Conservation (phyloP, 345 rosid genomes). For the Arabis hirsuta region DNA sequence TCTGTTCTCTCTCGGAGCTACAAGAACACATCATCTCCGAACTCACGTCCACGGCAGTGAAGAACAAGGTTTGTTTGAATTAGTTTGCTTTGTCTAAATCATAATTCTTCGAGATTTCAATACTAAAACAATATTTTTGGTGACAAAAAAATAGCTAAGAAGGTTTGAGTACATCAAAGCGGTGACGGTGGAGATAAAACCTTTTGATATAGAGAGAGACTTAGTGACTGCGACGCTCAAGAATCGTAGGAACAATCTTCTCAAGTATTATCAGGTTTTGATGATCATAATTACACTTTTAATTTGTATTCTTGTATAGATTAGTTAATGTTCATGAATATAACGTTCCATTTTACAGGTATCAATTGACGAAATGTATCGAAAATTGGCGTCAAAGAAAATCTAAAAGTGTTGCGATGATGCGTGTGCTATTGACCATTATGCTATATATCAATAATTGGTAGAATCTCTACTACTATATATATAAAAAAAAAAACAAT, state of each 20-base stretch:
- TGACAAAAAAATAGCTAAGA: slow-evolving; percentile 54
- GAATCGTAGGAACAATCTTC: slow-evolving; percentile 81
- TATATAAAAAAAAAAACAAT: background rate
- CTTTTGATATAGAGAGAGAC: slow-evolving; percentile 82
- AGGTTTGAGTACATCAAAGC: slow-evolving; percentile 79
- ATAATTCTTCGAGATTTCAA: background rate
- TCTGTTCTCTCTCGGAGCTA: slow-evolving; percentile 71
- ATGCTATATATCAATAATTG: slow-evolving; percentile 25
- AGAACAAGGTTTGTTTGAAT: slow-evolving; percentile 61
- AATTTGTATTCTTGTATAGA: background rate
- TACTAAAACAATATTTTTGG: background rate
- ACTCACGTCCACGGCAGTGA: slow-evolving; percentile 63
- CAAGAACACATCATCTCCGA: slow-evolving; percentile 59
- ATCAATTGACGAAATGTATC: slow-evolving; percentile 65
- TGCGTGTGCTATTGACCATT: slow-evolving; percentile 22
- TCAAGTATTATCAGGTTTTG: slow-evolving; percentile 71
- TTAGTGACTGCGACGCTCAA: slow-evolving; percentile 91
- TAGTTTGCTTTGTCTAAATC: background rate
- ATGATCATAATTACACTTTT: slow-evolving; percentile 4
- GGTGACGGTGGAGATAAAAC: slow-evolving; percentile 59
- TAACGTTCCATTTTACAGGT: slow-evolving; percentile 49
- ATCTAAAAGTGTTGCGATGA: slow-evolving; percentile 28
- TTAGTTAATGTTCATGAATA: background rate
- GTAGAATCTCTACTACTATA: no score
- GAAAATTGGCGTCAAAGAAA: slow-evolving; percentile 46